A percentile compares a stretch with the other conserved stretches of the same genome.
Evolutionary conservation across 106 monocot species (phyloP).

Genomic region (Alisma plantagoaquatica): DNA sequence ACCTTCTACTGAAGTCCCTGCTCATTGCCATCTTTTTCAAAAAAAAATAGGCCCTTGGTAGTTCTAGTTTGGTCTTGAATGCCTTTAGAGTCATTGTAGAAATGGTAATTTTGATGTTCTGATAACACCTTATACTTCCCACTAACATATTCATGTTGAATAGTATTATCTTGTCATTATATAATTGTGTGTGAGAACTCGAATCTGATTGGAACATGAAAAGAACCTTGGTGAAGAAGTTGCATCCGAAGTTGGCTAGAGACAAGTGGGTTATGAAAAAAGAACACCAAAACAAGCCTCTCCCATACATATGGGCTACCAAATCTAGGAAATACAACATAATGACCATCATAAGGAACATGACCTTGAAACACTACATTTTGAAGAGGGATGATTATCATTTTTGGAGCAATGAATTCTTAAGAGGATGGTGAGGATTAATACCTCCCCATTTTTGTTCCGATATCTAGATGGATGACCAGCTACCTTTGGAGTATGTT

Average conservation of each 20-base stretch:
- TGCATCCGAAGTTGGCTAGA: slow-evolving; percentile 19
- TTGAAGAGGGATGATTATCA: slow-evolving; percentile 35
- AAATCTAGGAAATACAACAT: slow-evolving; percentile 32
- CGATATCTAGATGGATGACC: slow-evolving; percentile 29
- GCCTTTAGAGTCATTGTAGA: slow-evolving; percentile 14
- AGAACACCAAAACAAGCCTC: slow-evolving; percentile 15
- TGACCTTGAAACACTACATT: slow-evolving; percentile 46
- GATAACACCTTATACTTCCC: slow-evolving; percentile 46
- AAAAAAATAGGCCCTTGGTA: neutral
- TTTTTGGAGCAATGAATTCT: slow-evolving; percentile 28
- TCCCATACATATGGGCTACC: slow-evolving; percentile 19
- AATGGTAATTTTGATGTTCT: slow-evolving; percentile 40
- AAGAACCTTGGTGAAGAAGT: slow-evolving; percentile 10
- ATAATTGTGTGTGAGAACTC: neutral
- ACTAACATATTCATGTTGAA: slow-evolving; percentile 18
- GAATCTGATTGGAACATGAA: slow-evolving; percentile 5
- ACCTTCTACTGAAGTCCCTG: too few relatives aligned
- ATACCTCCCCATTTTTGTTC: slow-evolving; percentile 37
- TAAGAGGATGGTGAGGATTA: slow-evolving; percentile 36
- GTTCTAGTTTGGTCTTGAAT: slow-evolving; percentile 1
- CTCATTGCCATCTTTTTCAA: neutral
- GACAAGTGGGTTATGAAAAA: slow-evolving; percentile 2
- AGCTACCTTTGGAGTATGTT: slow-evolving; percentile 31
- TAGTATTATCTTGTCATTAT: slow-evolving; percentile 18
- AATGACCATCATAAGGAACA: slow-evolving; percentile 47